Conservation (phyloP, 2,329 filamentous ascomycete genomes). For the Monosporascus sp. region DNA sequence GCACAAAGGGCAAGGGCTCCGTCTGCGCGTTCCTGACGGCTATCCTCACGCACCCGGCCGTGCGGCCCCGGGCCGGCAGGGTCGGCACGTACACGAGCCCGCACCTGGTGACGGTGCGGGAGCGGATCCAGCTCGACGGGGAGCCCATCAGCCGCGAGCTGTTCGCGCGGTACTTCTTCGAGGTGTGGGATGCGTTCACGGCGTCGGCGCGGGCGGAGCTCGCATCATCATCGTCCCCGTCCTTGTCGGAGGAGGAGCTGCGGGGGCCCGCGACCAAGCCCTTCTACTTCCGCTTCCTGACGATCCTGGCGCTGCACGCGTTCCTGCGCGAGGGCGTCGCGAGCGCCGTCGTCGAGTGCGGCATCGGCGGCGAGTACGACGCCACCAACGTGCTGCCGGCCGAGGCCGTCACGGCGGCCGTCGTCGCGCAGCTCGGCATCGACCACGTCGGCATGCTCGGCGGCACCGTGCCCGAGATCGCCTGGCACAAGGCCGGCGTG, state of each 20-base stretch:
- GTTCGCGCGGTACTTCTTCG: constrained; percentile 77
- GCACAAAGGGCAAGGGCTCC: constrained; percentile 92
- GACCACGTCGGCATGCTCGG: constrained; percentile 82
- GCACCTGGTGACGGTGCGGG: constrained; percentile 76
- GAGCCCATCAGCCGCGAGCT: constrained; percentile 59
- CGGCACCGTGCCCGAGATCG: constrained; percentile 69
- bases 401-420: constrained; percentile 61
- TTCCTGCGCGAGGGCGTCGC: constrained; percentile 73
- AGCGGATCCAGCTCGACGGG: constrained; percentile 79
- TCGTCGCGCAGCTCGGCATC: constrained; percentile 76
- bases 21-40: constrained; percentile 79
- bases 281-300: constrained; percentile 88
- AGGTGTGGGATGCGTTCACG: constrained; percentile 67
- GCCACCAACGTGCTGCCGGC: constrained; percentile 75
- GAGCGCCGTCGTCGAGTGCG: constrained; percentile 82
- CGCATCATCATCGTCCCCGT: neutral
- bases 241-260: constrained; percentile 35
- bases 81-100: constrained; percentile 82
- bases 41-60: constrained; percentile 53
- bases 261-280: constrained; percentile 65
- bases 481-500: constrained; percentile 90
- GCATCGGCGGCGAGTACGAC: constrained; percentile 91
- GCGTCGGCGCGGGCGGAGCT: constrained; percentile 28
- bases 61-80: constrained; percentile 25
- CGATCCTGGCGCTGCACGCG: constrained; percentile 78